These are phyloP conservation scores for Lepidopterella palustris DNA, from an alignment of 495 filamentous ascomycete species.

Conservation along the genomic window DNA sequence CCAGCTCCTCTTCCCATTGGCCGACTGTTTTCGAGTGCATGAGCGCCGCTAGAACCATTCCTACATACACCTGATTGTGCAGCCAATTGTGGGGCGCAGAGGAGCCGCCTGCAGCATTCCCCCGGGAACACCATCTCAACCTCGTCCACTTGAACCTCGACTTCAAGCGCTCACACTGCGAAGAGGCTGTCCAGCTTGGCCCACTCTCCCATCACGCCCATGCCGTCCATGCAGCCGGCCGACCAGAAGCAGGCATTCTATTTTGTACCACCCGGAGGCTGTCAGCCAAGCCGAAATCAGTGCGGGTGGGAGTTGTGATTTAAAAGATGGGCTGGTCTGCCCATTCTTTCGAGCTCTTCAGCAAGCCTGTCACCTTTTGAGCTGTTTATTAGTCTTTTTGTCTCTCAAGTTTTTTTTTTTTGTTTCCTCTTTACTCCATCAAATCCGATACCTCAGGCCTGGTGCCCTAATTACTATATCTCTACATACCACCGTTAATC, in stretches of 20 bases:
- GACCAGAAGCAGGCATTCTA: constrained; percentile 10
- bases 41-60: not conserved
- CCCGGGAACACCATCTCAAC: constrained; percentile 8
- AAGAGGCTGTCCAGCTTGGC: not conserved
- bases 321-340: constrained; percentile 22
- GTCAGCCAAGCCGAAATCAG: constrained; percentile 14
- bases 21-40: constrained; percentile 9
- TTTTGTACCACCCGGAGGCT: constrained; percentile 2
- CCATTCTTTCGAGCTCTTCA: constrained; percentile 31
- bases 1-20: constrained; percentile 5
- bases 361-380: constrained; percentile 39
- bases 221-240: constrained; percentile 1
- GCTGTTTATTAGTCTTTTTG: constrained; percentile 35
- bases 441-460: constrained; percentile 20
- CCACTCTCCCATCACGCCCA: not conserved
- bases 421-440: constrained; percentile 22
- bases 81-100: constrained; percentile 13
- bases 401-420: constrained; percentile 27
- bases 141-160: constrained; percentile 20
- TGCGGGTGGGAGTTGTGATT: constrained; percentile 4
- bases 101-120: constrained; percentile 13
- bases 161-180: constrained; percentile 22
- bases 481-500: not conserved
- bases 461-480: constrained; percentile 27
- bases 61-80: constrained; percentile 2